Base-by-base conservation (phyloP, 495 filamentous ascomycete genomes). In the Penicillium egyptiacum region DNA sequence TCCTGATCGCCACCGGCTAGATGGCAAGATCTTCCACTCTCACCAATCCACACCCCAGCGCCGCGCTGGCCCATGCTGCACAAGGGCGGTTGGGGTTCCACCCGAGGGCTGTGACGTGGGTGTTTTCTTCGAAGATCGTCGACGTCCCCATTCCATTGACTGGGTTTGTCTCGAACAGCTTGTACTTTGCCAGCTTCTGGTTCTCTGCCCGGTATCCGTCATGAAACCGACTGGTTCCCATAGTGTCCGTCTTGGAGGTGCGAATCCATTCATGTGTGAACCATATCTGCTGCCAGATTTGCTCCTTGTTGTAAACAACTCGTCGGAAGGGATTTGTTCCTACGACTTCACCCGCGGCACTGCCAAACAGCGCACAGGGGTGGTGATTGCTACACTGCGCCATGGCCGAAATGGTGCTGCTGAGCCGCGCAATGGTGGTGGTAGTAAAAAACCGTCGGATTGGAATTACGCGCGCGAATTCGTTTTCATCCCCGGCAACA, bases 1-100 rank as follows among this genome's bases (percentile, higher is more conserved):
- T n/a, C 44, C 17, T 44, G 28, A 20, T 19, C 37, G 31, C 5
- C 20, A 30, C 31, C 43, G 51, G 42, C 46, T 51, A 80, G 30
- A 81, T 68, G 11, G 81, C 80, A 47, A 89, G 53, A 79, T 90
- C 86, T 68, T 89, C 84, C n/a, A 89, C 79, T 58, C 87, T 79
- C 28, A 89, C 61, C 56, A 89, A 67, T 12, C 87, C 86, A 68
- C 78, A 82, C 6, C 78, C 85, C 72, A 81, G 72, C 6, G 79
- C 86, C 22, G 83, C 86, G 28, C 78, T 78, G 5, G 84, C 84
- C 87, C 86, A 89, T 7, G 81, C 85, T 9, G 85, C 85, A 67
- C 72, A 84, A 4, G 61, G 54, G 45, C 79, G 61, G 69, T 88
- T 88, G 28, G 82, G 80, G 66, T 88, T 89, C 87, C 87, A 90